A percentile compares a stretch with the other conserved stretches of the same genome.
Evolutionary conservation across 345 rosid species (phyloP).

Genomic region (Eucalyptus camaldulensis): DNA sequence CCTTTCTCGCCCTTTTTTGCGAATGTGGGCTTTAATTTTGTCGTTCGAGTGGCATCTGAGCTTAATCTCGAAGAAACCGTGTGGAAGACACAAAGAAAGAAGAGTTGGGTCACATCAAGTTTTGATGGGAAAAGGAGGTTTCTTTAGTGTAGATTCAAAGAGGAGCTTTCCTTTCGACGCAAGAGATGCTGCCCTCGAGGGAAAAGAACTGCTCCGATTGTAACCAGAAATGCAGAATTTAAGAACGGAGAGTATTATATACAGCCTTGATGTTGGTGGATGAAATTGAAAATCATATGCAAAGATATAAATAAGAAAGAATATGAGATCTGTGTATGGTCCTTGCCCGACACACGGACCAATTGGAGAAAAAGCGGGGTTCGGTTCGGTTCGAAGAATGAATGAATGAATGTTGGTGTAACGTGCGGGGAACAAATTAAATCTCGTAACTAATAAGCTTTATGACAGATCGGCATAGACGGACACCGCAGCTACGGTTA

Average conservation of each 20-base stretch:
- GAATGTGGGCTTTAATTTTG: neutral
- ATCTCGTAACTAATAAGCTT: neutral
- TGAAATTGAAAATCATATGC: neutral
- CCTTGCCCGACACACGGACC: neutral
- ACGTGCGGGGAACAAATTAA: neutral
- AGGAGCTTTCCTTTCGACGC: neutral
- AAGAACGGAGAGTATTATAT: neutral
- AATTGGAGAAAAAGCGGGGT: neutral
- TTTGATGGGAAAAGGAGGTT: neutral
- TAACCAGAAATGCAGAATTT: neutral
- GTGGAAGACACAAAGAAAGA: neutral
- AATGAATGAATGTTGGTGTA: neutral
- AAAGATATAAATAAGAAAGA: neutral
- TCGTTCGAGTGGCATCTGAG: neutral
- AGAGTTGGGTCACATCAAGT: neutral
- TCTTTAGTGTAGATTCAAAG: neutral
- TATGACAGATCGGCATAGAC: neutral
- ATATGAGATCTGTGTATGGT: neutral
- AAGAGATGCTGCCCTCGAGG: neutral
- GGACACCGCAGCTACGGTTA: neutral
- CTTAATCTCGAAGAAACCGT: neutral
- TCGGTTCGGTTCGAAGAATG: neutral
- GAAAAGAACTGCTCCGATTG: neutral
- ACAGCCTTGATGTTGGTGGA: neutral
- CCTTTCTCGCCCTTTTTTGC: neutral